phyloP scores from a whole-genome alignment of 192 early-diverging fungal species.

The Rhizophagus sp. region DNA sequence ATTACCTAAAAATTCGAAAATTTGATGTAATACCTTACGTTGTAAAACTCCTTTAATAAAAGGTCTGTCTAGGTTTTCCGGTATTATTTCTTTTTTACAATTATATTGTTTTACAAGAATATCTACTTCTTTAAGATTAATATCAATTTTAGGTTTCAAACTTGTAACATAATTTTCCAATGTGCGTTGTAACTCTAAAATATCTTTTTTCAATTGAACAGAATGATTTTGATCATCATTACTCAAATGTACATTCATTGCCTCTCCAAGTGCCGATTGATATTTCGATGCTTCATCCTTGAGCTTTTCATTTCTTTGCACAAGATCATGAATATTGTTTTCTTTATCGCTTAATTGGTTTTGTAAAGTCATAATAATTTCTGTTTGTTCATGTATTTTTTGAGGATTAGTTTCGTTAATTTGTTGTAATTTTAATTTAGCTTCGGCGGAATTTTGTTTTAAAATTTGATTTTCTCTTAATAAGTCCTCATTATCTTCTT shows the following conservation, averaged over 20 bases:
- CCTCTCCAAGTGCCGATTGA: neutral
- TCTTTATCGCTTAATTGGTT: too few relatives aligned
- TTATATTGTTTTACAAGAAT: neutral
- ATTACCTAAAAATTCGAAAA: neutral
- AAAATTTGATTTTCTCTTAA: too few relatives aligned
- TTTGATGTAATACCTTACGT: neutral
- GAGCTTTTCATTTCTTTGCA: neutral
- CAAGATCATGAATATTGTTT: neutral
- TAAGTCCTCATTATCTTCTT: too few relatives aligned
- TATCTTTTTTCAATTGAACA: neutral
- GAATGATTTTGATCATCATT: slow-evolving; percentile 17
- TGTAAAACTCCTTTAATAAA: slow-evolving; percentile 1
- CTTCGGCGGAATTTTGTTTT: too few relatives aligned
- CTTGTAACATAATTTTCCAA: neutral
- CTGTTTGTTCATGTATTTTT: too few relatives aligned
- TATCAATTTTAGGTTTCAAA: neutral
- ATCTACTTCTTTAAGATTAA: neutral
- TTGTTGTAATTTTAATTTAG: too few relatives aligned
- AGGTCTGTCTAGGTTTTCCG: neutral
- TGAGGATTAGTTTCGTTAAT: too few relatives aligned
- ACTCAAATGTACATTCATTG: neutral
- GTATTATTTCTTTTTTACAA: neutral
- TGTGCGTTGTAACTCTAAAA: neutral
- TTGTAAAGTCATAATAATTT: too few relatives aligned
- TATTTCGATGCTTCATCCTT: slow-evolving; percentile 5